Conservation (phyloP, 208 protist genomes). For the Crithidia brevicula region DNA sequence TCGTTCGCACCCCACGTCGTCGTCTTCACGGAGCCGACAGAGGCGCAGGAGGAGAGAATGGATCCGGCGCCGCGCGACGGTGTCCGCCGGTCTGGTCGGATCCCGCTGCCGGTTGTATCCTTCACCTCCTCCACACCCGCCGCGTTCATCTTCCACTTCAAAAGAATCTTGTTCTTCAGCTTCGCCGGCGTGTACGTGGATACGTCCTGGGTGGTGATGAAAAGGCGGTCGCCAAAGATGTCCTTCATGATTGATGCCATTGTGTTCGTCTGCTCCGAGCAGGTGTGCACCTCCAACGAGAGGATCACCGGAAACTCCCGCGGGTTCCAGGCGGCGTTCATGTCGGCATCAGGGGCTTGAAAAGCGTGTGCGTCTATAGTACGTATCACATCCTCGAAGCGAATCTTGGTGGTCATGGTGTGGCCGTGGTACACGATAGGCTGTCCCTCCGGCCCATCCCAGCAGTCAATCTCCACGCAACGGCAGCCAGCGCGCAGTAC, state of each 20-base stretch:
- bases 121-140: constrained; percentile 43
- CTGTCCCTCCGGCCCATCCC: constrained; percentile 69
- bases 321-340: constrained; percentile 28
- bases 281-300: constrained; percentile 86
- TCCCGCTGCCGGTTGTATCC: constrained; percentile 43
- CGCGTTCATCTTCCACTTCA: constrained; percentile 69
- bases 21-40: constrained; percentile 45
- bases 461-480: constrained; percentile 90
- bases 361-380: constrained; percentile 80
- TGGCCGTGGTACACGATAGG: constrained; percentile 87
- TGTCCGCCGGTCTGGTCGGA: constrained; percentile 26
- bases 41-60: constrained; percentile 44
- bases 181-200: constrained; percentile 48
- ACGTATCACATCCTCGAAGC: constrained; percentile 59
- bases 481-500: constrained; percentile 69
- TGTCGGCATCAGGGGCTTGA: constrained; percentile 1
- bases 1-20: constrained; percentile 43
- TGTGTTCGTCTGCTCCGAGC: constrained; percentile 50
- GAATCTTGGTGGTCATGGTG: constrained; percentile 79
- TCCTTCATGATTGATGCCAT: constrained; percentile 67
- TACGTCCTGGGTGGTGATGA: constrained; percentile 28
- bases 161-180: constrained; percentile 59
- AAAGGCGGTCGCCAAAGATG: constrained; percentile 44
- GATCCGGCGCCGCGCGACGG: constrained; percentile 14
- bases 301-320: constrained; percentile 80